Base-by-base conservation (phyloP, 2,329 filamentous ascomycete genomes). In the Clarireedia hainanense region DNA sequence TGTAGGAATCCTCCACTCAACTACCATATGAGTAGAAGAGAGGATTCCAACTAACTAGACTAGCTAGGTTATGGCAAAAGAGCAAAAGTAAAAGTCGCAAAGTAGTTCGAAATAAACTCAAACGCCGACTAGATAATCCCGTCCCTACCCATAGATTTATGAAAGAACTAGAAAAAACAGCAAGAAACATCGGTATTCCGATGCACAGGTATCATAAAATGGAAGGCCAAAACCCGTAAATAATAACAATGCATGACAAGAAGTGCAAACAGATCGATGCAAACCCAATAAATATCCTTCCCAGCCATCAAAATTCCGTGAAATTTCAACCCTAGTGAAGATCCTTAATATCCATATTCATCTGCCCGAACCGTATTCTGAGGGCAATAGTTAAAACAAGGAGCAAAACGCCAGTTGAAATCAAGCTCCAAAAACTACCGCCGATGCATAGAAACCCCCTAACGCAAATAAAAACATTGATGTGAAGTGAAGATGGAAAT, bases 371-470 rank as follows among this genome's bases (percentile, higher is more conserved):
- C 61, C 58, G 59, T 61, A 57, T 66, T 65, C 63, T 65, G 65
- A 61, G 58, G 62, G 59, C 50, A 54, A 52, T 24, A 26, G 30
- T 30, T 51, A 27, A 57, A 59, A 59, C 46, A 60, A 60, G 50
- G 52, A 50, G 45, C 51, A 39, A 39, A 63, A 62, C 60, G 57
- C 63, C 61, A 36, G 50, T 15, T 48, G 57, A 60, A 52, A 39
- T 52, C 50, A 58, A 61, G 56, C 58, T 58, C 61, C 61, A 39
- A 58, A 62, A 9, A 66, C 61, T 60, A 64, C 63, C 61, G 62
- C 61, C 61, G 65, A 68, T 66, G 64, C 65, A 66, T 67, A 68
- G 65, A 65, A 68, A 53, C 47, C 42, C 30, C 68, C 61, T 61
- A 63, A 57, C 57, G 63, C 57, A 64, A 63, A 59, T 64, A 62